A percentile compares a stretch with the other conserved stretches of the same genome.
These are phyloP conservation scores for Solioccasus polychromus DNA, from an alignment of 768 basidiomycete species.

Conservation along the genomic window DNA sequence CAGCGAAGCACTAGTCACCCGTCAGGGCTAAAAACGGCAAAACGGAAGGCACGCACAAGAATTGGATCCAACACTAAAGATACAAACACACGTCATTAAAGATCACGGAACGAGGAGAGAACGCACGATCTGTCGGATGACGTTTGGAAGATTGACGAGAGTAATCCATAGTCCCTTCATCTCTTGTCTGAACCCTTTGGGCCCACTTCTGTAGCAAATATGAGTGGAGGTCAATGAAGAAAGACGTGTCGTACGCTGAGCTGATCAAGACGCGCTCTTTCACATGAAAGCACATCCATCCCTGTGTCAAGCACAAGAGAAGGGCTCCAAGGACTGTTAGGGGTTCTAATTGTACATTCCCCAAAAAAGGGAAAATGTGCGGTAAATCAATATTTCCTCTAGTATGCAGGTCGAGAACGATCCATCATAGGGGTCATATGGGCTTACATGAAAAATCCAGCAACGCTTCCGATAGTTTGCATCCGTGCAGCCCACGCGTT, in stretches of 20 bases:
- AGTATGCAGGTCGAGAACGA: neutral
- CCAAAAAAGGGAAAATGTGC: slow-evolving; percentile 66
- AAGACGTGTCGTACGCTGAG: slow-evolving; percentile 24
- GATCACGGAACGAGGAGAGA: neutral
- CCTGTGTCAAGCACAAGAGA: slow-evolving; percentile 64
- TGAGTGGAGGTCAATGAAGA: slow-evolving; percentile 1
- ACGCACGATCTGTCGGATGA: slow-evolving; percentile 80
- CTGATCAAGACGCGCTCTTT: slow-evolving; percentile 73
- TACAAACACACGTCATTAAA: slow-evolving; percentile 6
- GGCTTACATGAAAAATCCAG: slow-evolving; percentile 84
- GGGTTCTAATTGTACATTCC: slow-evolving; percentile 76
- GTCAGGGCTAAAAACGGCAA: slow-evolving; percentile 2
- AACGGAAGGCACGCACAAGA: slow-evolving; percentile 58
- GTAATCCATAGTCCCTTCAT: slow-evolving; percentile 71
- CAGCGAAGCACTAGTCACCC: slow-evolving; percentile 65
- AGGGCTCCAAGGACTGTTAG: slow-evolving; percentile 72
- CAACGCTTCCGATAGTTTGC: slow-evolving; percentile 80
- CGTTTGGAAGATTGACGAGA: slow-evolving; percentile 62
- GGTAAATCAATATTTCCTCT: slow-evolving; percentile 84
- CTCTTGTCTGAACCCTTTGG: slow-evolving; percentile 39
- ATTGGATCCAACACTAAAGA: slow-evolving; percentile 69
- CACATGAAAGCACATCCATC: slow-evolving; percentile 55
- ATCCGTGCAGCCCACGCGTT: slow-evolving; percentile 98
- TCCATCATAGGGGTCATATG: neutral
- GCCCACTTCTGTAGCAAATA: slow-evolving; percentile 7